phyloP scores from a whole-genome alignment of 1,284 basidiomycete genomes.

The Tilletiopsis washingtonensis region DNA sequence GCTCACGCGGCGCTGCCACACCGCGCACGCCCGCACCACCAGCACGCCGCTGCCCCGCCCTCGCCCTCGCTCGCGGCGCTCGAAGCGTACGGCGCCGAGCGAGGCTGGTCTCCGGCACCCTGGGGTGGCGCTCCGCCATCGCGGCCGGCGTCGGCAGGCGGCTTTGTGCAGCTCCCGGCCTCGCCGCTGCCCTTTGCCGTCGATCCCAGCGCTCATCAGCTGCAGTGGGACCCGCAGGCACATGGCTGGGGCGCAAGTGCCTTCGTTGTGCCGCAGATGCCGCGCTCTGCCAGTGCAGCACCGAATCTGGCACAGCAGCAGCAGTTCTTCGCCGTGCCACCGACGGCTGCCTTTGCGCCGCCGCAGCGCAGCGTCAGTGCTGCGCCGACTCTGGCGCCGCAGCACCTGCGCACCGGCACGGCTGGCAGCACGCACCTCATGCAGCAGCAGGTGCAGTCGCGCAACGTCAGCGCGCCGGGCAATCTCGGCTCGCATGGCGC shows the following conservation, averaged over 20 bases:
- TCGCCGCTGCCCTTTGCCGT: too few species aligned
- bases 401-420: too few species aligned
- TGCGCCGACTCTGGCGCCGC: too few species aligned
- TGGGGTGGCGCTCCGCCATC: background rate
- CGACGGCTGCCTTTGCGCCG: too few species aligned
- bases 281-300: slow-evolving; percentile 22
- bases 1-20: slow-evolving; percentile 8
- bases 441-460: too few species aligned
- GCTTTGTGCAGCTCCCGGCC: background rate
- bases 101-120: slow-evolving; percentile 38
- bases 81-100: slow-evolving; percentile 20
- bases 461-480: too few species aligned
- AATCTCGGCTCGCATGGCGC: too few species aligned
- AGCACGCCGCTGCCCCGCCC: background rate
- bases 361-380: too few species aligned
- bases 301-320: slow-evolving; percentile 12
- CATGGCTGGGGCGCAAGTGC: slow-evolving; percentile 20
- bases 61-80: slow-evolving; percentile 18
- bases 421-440: too few species aligned
- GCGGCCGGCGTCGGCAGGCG: slow-evolving; percentile 13
- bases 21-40: slow-evolving; percentile 1
- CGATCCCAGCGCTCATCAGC: background rate
- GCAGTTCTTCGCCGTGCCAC: background rate
- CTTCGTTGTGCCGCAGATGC: slow-evolving; percentile 13
- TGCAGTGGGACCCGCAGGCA: background rate